Evolutionary conservation across 441 rosid genomes (phyloP).

Genomic region (Pelargonium myrrhifolium): DNA sequence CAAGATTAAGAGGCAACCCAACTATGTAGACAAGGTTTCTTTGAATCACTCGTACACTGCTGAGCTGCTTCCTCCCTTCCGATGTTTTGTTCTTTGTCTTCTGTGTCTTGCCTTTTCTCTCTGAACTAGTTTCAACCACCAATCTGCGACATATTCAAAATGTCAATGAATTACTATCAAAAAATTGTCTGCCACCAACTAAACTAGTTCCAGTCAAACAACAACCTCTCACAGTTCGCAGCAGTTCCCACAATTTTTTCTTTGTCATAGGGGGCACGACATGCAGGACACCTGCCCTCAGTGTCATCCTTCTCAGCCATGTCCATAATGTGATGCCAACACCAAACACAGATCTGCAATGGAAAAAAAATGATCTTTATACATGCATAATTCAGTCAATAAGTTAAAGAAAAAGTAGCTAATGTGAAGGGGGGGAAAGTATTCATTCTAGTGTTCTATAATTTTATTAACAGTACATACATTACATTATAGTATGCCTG

Average conservation of each 20-base stretch:
- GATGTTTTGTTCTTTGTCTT: constrained; percentile 44
- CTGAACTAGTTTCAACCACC: constrained; percentile 38
- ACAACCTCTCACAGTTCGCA: constrained; percentile 43
- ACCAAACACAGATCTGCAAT: constrained; percentile 57
- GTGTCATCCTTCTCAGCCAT: constrained; percentile 54
- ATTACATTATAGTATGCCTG: too few species aligned
- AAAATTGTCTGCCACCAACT: constrained; percentile 6
- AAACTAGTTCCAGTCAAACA: background rate
- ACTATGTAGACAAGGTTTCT: constrained; percentile 53
- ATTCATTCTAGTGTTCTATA: background rate
- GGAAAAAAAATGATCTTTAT: background rate
- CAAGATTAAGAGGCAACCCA: constrained; percentile 51
- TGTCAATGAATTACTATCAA: constrained; percentile 5
- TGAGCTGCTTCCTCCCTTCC: constrained; percentile 47
- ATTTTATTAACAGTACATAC: background rate
- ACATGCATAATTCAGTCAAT: background rate
- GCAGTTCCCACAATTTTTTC: constrained; percentile 55
- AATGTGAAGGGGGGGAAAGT: too few species aligned
- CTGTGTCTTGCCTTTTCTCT: constrained; percentile 39
- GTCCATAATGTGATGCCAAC: constrained; percentile 59
- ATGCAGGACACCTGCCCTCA: constrained; percentile 62
- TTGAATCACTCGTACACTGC: constrained; percentile 40
- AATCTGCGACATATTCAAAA: constrained; percentile 23
- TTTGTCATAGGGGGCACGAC: constrained; percentile 50
- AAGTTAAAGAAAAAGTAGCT: background rate